phyloP scores from a whole-genome alignment of 1,284 basidiomycete genomes.

The Mycosarcoma maydis region DNA sequence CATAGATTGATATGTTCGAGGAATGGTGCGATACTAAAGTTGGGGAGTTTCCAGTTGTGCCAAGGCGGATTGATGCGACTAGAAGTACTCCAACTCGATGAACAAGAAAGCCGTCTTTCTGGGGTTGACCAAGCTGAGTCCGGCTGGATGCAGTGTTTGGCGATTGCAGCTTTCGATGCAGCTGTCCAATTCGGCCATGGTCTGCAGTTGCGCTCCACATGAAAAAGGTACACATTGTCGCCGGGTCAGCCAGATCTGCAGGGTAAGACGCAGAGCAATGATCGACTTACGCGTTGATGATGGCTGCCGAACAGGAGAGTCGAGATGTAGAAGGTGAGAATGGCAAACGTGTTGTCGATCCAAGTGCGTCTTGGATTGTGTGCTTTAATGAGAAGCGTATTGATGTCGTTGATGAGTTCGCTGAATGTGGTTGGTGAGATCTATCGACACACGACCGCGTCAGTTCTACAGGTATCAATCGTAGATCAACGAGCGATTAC shows the following conservation, averaged over 20 bases:
- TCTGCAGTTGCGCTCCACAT: slow-evolving; percentile 70
- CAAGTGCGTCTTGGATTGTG: slow-evolving; percentile 36
- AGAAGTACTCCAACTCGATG: slow-evolving; percentile 68
- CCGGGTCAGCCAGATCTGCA: neutral
- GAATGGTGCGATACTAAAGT: too few species aligned
- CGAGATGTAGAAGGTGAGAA: slow-evolving; percentile 66
- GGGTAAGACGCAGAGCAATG: too few species aligned
- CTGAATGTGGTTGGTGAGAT: slow-evolving; percentile 44
- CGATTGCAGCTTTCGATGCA: slow-evolving; percentile 76
- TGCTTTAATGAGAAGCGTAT: slow-evolving; percentile 44
- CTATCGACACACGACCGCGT: too few species aligned
- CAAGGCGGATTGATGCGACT: too few species aligned
- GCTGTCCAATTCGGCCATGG: slow-evolving; percentile 76
- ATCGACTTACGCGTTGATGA: slow-evolving; percentile 78
- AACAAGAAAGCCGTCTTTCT: slow-evolving; percentile 81
- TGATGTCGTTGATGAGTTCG: slow-evolving; percentile 58
- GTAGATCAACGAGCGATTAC: neutral
- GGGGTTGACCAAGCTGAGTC: slow-evolving; percentile 83
- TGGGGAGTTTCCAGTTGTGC: too few species aligned
- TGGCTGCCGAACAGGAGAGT: slow-evolving; percentile 74
- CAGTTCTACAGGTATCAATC: too few species aligned
- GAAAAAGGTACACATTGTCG: too few species aligned
- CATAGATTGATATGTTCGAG: too few species aligned
- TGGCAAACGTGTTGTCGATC: slow-evolving; percentile 48
- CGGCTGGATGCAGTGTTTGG: slow-evolving; percentile 79